Conservation (phyloP, 148 eudicot species). For the Hydrangea macrophylla region DNA sequence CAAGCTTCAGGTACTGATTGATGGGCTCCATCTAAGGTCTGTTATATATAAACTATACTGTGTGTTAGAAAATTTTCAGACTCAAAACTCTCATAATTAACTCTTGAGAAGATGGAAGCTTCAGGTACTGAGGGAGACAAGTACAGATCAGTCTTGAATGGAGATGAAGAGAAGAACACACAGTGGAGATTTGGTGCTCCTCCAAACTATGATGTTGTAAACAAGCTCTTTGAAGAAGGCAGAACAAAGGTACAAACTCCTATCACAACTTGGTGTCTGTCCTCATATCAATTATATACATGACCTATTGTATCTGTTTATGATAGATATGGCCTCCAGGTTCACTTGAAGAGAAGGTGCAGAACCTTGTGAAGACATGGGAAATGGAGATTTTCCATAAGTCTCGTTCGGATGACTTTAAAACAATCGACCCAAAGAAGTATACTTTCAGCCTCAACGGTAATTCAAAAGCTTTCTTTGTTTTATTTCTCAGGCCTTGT, state of each 20-base stretch:
- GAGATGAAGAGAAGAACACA: conserved; percentile 61
- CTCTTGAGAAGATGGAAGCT: conserved; percentile 20
- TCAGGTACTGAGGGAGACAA: conserved; percentile 28
- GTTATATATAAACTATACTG: background rate
- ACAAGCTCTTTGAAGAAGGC: conserved; percentile 81
- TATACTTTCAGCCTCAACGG: conserved; percentile 41
- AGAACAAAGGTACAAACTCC: conserved; percentile 54
- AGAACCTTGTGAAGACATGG: conserved; percentile 68
- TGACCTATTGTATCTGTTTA: background rate
- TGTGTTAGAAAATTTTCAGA: background rate
- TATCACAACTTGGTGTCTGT: background rate
- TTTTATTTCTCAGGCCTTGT: no score
- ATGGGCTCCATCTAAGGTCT: no score
- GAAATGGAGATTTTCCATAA: conserved; percentile 85
- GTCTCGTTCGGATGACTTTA: conserved; percentile 43
- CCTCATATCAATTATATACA: no score
- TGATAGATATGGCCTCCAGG: conserved; percentile 66
- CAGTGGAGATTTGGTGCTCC: conserved; percentile 59
- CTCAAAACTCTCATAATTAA: background rate
- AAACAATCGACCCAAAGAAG: conserved; percentile 50
- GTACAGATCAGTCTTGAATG: conserved; percentile 57
- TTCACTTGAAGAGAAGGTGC: conserved; percentile 78
- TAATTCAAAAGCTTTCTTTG: background rate
- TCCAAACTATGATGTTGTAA: conserved; percentile 59
- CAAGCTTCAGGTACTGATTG: no score